Conservation (phyloP, 2,329 filamentous ascomycete genomes). For the Cladophialophora carrionii region DNA sequence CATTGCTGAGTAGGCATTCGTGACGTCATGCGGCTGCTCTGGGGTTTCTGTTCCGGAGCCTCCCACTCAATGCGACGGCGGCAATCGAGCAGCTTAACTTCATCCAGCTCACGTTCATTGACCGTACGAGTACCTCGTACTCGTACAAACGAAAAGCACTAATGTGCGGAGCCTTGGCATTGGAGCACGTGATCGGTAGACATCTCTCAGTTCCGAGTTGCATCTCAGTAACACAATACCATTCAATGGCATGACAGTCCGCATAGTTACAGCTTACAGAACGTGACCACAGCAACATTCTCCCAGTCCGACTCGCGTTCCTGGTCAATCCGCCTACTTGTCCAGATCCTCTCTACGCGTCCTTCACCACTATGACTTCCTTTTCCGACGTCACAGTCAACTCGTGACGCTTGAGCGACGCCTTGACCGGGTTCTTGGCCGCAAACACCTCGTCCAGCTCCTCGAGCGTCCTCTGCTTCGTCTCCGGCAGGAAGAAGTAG, state of each 20-base stretch:
- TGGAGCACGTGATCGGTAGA: too few relatives aligned
- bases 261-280: too few relatives aligned
- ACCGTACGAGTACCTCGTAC: too few relatives aligned
- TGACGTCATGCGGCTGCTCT: background rate
- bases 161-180: too few relatives aligned
- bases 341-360: background rate
- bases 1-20: background rate
- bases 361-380: constrained; percentile 4
- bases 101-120: too few relatives aligned
- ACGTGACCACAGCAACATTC: background rate
- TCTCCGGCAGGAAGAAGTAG: constrained; percentile 57
- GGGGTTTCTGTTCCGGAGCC: background rate
- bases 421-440: constrained; percentile 1
- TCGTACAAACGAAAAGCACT: too few relatives aligned
- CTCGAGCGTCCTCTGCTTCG: constrained; percentile 50
- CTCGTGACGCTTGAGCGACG: constrained; percentile 2
- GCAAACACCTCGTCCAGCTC: constrained; percentile 19
- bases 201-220: too few relatives aligned
- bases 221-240: too few relatives aligned
- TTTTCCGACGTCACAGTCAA: background rate
- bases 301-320: background rate
- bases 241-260: too few relatives aligned
- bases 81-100: too few relatives aligned
- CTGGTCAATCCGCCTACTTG: background rate
- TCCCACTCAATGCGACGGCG: background rate